Base-by-base conservation (phyloP, 306 rosid species). In the Lathyrus tuberosus region DNA sequence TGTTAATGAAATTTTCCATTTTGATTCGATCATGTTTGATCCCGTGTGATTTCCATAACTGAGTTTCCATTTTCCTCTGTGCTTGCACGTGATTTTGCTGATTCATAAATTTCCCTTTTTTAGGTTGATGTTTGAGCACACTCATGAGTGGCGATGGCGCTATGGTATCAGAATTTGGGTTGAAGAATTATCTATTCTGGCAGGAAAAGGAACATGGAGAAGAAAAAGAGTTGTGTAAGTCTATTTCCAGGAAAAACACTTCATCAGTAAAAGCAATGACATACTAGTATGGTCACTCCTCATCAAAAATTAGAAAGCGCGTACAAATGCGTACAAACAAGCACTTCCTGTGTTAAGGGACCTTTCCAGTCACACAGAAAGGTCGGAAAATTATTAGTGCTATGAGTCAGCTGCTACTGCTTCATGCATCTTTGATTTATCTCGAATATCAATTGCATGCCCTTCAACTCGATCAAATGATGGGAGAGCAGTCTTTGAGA, bases 381-480 rank as follows among this genome's bases (percentile, higher is more conserved):
- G 77, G 58, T 67, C 57, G 49, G 59, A 52, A 78, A 64, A 75
- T 44, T 63, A 74, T 80, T 79, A 63, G 82, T 60, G 8, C 80
- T 58, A 73, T 68, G 75, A 60, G 84, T 85, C 74, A 84, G 47
- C 77, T 86, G 48, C 79, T 88, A 91, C 75, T 66, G 85, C 89
- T 77, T 86, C 82, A 91, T 83, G 5, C 79, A 37, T 60, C 69
- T 72, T 63, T 69, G 83, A 84, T 82, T 87, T 43, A 51, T 76
- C 88, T 91, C 97, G 33, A 95, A 95, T 75, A 87, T 85, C 83
- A 87, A 86, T 3, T 95, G 65, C 80, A 79, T 81, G 65, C 90
- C 90, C 74, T 83, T 82, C 72, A 95, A 85, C 99, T 91, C 96
- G 63, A 95, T 79, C 79, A 95, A 81, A 86, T 89, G 86, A 81